Evolutionary conservation across 805 yeast species (phyloP).

Genomic region (Phaffomyces opuntiae): DNA sequence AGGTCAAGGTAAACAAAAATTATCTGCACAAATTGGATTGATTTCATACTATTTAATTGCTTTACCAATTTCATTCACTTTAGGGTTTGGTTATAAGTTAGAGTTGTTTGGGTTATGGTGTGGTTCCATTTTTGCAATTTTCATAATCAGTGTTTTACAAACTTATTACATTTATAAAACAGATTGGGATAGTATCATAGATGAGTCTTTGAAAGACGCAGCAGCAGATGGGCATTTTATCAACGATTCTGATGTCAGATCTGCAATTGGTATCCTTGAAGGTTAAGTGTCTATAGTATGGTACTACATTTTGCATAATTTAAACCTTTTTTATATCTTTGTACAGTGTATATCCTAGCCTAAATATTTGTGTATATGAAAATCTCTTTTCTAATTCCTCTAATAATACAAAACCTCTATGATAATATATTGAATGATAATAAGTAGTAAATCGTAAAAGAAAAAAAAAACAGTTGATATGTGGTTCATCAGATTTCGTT

Average conservation of each 20-base stretch:
- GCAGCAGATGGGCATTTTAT: constrained; percentile 14
- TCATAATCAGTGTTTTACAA: constrained; percentile 42
- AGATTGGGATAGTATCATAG: constrained; percentile 41
- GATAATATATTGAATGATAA: not conserved
- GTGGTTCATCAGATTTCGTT: constrained; percentile 3
- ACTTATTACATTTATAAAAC: constrained; percentile 28
- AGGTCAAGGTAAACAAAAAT: constrained; percentile 69
- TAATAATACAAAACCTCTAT: no score
- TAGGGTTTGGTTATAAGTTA: constrained; percentile 42
- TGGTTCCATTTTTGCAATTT: constrained; percentile 47
- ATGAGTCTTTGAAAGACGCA: constrained; percentile 36
- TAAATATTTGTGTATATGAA: not conserved
- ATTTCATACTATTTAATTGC: constrained; percentile 53
- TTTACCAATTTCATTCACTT: constrained; percentile 46
- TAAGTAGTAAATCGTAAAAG: no score
- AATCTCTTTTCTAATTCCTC: no score
- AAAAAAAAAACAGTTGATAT: not conserved
- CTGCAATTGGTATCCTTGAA: no score
- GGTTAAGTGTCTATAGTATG: no score
- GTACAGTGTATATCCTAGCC: no score
- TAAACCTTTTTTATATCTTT: no score
- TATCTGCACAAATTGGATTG: constrained; percentile 54
- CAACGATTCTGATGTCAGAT: constrained; percentile 8
- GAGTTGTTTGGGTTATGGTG: constrained; percentile 56
- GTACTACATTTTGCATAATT: no score